Evolutionary conservation across 1,139 yeast genomes (phyloP), one percentile per base, ranked within the genome.

Genomic region (Arxiozyma bovina): DNA sequence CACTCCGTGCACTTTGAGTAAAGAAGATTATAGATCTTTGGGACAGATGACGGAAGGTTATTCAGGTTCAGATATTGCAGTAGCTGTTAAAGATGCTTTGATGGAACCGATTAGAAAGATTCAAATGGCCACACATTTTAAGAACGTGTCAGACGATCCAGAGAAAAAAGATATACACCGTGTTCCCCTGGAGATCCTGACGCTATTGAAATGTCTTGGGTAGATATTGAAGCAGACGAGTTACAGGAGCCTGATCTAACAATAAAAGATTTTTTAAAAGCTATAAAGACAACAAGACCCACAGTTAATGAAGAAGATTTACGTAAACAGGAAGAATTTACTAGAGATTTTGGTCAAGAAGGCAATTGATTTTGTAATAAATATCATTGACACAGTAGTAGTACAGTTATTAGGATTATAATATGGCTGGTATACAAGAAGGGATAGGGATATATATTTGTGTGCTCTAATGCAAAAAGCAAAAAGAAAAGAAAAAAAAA

Each of bases 101-200:
- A 94, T 94, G 99, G 95, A 91, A 70, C 99, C 99, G 1, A 88
- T 94, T 56, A 80, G 99, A 64, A 90, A 90, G 68, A 90, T 94
- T 59, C 99, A 93, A 70, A 86, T 82, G 64, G 98, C 99, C 0
- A 94, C 99, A 0, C 99, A 94, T 74, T 94, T 94, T 74, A 87
- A 86, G 65, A 42, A 78, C 54, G 63, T 68, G 4, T 68, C 70
- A 0, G 61, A 64, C 17, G 69, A 69, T 43, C 71, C 72, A 9
- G 58, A 61, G 60, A 27, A 60, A 70, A 52, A 68, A 79, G 81
- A 67, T 77, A 82, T 52, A 88, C 93, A 20, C 99, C 99, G 1
- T 94, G 99, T 66, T 90, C 98, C 0, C 99, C 99, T 0, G 99
- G 99, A 15, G 97, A 89, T 61, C 71, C 72, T 3, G 90, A 81